phyloP scores from a whole-genome alignment of 208 protist species.

The Crithidia sp. region DNA sequence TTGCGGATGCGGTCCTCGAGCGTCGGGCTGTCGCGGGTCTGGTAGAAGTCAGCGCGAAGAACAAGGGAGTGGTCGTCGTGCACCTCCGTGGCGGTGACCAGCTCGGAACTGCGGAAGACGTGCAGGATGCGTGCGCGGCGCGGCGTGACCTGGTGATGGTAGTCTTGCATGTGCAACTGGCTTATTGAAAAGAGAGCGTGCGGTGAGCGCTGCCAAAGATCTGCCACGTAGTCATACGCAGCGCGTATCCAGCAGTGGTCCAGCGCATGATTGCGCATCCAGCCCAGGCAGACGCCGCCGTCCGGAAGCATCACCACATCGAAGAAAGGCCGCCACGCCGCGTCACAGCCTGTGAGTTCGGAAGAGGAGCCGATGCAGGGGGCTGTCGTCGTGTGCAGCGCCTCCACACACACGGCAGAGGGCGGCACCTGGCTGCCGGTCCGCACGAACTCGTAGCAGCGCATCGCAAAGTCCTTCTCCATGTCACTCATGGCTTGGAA shows the following conservation, averaged over 20 bases:
- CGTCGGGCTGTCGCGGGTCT: background rate
- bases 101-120: slow-evolving; percentile 1
- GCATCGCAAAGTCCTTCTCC: slow-evolving; percentile 10
- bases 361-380: background rate
- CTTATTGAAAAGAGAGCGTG: background rate
- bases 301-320: slow-evolving; percentile 25
- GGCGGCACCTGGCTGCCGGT: background rate
- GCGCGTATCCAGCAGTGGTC: slow-evolving; percentile 14
- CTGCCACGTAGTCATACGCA: slow-evolving; percentile 14
- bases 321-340: slow-evolving; percentile 20
- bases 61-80: background rate
- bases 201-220: slow-evolving; percentile 21
- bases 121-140: background rate
- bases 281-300: slow-evolving; percentile 14
- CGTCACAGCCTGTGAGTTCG: background rate
- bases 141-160: background rate
- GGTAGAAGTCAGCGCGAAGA: no score
- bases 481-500: slow-evolving; percentile 11
- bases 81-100: slow-evolving; percentile 4
- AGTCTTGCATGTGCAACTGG: background rate
- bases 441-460: slow-evolving; percentile 11
- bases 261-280: slow-evolving; percentile 24
- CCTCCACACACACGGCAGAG: background rate
- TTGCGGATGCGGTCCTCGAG: background rate
- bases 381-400: background rate